phyloP scores from a whole-genome alignment of 805 yeast species.

The Grigorovia humatica region DNA sequence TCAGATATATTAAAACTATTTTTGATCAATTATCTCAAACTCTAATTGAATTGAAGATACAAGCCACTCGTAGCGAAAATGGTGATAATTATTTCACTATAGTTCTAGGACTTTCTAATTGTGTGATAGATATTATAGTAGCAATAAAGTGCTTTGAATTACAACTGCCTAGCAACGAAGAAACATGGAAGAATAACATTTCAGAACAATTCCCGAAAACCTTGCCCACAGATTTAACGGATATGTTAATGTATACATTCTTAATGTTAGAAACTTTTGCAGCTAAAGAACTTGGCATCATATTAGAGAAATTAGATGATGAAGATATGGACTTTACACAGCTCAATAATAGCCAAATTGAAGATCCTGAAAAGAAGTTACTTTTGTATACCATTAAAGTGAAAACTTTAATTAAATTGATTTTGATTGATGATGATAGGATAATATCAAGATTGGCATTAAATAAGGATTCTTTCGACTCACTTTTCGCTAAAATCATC shows the following conservation, averaged over 20 bases:
- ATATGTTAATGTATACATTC: constrained; percentile 13
- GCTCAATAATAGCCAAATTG: constrained; percentile 3
- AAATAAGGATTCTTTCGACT: constrained; percentile 21
- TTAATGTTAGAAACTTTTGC: constrained; percentile 19
- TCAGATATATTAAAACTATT: constrained; percentile 8
- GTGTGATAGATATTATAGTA: constrained; percentile 18
- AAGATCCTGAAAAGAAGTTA: constrained; percentile 17
- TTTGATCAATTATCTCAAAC: constrained; percentile 11
- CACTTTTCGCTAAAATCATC: constrained; percentile 14
- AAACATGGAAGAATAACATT: constrained; percentile 13
- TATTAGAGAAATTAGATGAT: constrained; percentile 16
- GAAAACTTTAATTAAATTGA: constrained; percentile 19
- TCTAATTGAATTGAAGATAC: constrained; percentile 3
- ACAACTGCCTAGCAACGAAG: constrained; percentile 18
- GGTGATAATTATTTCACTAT: constrained; percentile 4
- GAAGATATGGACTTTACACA: constrained; percentile 19
- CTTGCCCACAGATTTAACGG: constrained; percentile 6
- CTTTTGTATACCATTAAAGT: constrained; percentile 22
- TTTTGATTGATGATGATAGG: constrained; percentile 7
- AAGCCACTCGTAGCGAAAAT: not conserved
- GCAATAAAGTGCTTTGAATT: constrained; percentile 23
- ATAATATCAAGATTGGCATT: constrained; percentile 13
- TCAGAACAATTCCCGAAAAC: constrained; percentile 9
- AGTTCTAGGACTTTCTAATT: constrained; percentile 13
- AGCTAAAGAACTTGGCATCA: constrained; percentile 14